phyloP scores from a whole-genome alignment of 2,329 filamentous ascomycete genomes.

The Thelonectria blattea region DNA sequence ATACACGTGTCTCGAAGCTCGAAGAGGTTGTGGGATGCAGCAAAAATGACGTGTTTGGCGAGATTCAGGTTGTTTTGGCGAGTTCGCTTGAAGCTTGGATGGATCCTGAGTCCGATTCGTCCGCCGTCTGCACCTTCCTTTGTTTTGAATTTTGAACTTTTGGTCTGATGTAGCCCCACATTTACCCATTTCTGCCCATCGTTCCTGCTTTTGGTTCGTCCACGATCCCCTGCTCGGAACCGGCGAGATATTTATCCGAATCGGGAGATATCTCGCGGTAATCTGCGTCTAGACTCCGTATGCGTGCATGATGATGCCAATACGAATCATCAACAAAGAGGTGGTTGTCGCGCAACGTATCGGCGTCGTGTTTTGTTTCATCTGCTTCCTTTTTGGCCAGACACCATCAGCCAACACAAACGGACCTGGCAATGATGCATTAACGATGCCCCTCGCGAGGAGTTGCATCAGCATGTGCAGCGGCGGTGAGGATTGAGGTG shows the following conservation, averaged over 20 bases:
- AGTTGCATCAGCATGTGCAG: neutral
- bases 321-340: too few relatives aligned
- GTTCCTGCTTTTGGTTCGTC: neutral
- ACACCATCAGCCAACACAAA: neutral
- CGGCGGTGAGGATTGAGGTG: neutral
- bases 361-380: neutral
- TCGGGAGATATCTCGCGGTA: neutral
- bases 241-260: neutral
- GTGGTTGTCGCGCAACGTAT: too few relatives aligned
- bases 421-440: neutral
- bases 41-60: slow-evolving; percentile 10
- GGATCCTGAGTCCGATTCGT: neutral
- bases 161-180: neutral
- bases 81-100: slow-evolving; percentile 5
- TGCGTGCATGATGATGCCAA: too few relatives aligned
- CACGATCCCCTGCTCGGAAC: neutral
- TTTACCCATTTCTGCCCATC: neutral
- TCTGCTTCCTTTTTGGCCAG: neutral
- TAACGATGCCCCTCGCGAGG: neutral
- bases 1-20: slow-evolving; percentile 4
- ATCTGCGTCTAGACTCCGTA: too few relatives aligned
- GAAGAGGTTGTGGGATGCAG: neutral
- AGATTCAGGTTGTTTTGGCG: slow-evolving; percentile 15
- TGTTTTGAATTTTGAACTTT: neutral
- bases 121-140: neutral